Conservation (phyloP, 1,284 basidiomycete genomes). For the Sporisorium iseilematis-ciliati region DNA sequence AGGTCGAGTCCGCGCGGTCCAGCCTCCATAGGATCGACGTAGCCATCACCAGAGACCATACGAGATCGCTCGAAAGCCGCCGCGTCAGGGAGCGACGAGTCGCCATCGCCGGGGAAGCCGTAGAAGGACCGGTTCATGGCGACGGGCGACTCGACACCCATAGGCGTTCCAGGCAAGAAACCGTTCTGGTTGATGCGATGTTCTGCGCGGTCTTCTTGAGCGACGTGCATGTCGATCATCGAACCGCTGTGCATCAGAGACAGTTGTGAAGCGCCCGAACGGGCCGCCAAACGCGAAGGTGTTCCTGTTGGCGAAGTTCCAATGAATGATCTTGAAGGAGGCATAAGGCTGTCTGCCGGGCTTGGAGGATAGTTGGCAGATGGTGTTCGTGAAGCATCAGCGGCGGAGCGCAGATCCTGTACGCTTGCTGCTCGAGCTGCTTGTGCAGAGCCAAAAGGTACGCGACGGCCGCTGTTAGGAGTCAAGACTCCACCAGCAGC, state of each 20-base stretch:
- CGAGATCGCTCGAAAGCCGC: slow-evolving; percentile 38
- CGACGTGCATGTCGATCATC: slow-evolving; percentile 72
- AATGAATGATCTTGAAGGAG: slow-evolving; percentile 58
- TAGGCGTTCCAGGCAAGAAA: slow-evolving; percentile 51
- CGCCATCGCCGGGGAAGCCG: slow-evolving; percentile 60
- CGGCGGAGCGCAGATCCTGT: slow-evolving; percentile 52
- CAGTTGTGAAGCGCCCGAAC: slow-evolving; percentile 55
- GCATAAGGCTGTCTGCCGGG: slow-evolving; percentile 51
- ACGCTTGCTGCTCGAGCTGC: slow-evolving; percentile 51
- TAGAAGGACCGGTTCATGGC: slow-evolving; percentile 52
- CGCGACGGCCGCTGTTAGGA: slow-evolving; percentile 28
- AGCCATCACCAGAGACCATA: slow-evolving; percentile 44
- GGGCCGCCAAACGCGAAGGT: slow-evolving; percentile 30
- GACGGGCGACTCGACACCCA: slow-evolving; percentile 42
- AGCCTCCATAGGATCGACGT: slow-evolving; percentile 48
- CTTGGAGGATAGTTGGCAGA: slow-evolving; percentile 32
- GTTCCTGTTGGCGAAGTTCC: slow-evolving; percentile 48
- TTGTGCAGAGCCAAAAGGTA: slow-evolving; percentile 32
- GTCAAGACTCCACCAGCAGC: slow-evolving; percentile 11
- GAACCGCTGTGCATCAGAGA: slow-evolving; percentile 70
- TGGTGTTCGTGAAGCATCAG: slow-evolving; percentile 37
- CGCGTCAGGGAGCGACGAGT: slow-evolving; percentile 35
- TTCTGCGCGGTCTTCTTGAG: slow-evolving; percentile 57
- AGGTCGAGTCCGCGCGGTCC: slow-evolving; percentile 37
- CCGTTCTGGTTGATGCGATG: slow-evolving; percentile 59